phyloP scores from a whole-genome alignment of 192 early-diverging fungal species.

The Backusella psychrophila region DNA sequence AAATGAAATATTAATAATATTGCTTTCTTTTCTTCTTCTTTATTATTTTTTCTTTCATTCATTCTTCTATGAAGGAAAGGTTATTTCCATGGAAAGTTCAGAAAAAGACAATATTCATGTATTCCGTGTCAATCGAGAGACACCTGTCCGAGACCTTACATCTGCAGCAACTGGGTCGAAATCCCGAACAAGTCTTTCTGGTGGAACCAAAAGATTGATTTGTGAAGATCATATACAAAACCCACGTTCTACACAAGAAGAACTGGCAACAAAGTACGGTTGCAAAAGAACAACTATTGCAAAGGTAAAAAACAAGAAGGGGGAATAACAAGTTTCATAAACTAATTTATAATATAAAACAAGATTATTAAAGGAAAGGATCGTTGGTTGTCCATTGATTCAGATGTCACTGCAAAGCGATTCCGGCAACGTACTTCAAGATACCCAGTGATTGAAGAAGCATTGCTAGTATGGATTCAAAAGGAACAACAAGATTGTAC shows the following conservation, averaged over 20 bases:
- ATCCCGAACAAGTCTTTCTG: slow-evolving; percentile 16
- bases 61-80: not conserved
- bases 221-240: slow-evolving; percentile 17
- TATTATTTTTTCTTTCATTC: not conserved
- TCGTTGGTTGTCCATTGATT: slow-evolving; percentile 15
- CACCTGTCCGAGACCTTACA: not conserved
- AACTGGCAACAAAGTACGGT: slow-evolving; percentile 15
- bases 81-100: not conserved
- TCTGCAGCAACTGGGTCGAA: not conserved
- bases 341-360: not conserved
- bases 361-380: slow-evolving; percentile 20
- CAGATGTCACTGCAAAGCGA: slow-evolving; percentile 15
- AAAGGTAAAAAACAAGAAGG: not conserved
- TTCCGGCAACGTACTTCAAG: slow-evolving; percentile 12
- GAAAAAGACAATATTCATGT: slow-evolving; percentile 14
- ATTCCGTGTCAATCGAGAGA: slow-evolving; percentile 10
- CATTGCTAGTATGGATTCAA: slow-evolving; percentile 12
- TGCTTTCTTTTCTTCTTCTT: not conserved
- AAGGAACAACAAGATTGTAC: not conserved
- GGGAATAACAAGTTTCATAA: not conserved
- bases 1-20: not conserved
- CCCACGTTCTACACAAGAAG: slow-evolving; percentile 18
- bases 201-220: slow-evolving; percentile 16
- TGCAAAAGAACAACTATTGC: slow-evolving; percentile 22
- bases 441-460: slow-evolving; percentile 16